Percentiles rank a stretch among this genome's conserved stretches.
These are phyloP conservation scores for Fistulinella prunicolor DNA, from an alignment of 768 basidiomycete genomes.

Conservation along the genomic window DNA sequence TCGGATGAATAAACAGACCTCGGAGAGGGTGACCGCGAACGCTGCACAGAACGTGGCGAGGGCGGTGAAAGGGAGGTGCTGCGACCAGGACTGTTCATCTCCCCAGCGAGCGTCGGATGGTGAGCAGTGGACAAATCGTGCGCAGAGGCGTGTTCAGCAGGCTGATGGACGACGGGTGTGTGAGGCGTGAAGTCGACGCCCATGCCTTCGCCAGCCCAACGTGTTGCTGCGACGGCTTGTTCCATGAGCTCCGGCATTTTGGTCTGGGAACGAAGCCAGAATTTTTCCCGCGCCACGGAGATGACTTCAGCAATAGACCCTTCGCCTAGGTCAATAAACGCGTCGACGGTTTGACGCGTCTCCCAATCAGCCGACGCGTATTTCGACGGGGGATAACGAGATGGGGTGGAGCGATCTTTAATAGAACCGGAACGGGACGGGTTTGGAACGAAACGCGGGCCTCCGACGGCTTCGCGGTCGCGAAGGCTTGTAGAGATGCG, in stretches of 20 bases:
- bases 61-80: constrained; percentile 28
- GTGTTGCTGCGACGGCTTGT: constrained; percentile 62
- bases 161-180: constrained; percentile 11
- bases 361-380: constrained; percentile 55
- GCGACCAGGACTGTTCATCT: constrained; percentile 17
- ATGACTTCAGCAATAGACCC: constrained; percentile 64
- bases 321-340: constrained; percentile 73
- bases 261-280: constrained; percentile 65
- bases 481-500: constrained; percentile 45
- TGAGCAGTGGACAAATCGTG: constrained; percentile 9
- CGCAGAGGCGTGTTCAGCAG: constrained; percentile 7
- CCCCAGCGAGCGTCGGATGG: constrained; percentile 4
- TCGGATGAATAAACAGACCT: constrained; percentile 30
- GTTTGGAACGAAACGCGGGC: constrained; percentile 31
- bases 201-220: constrained; percentile 40
- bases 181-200: constrained; percentile 28
- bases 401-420: constrained; percentile 14
- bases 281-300: constrained; percentile 60
- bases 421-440: constrained; percentile 12
- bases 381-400: constrained; percentile 27
- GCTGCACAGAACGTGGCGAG: constrained; percentile 24
- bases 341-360: constrained; percentile 61
- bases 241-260: constrained; percentile 63
- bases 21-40: constrained; percentile 32
- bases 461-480: constrained; percentile 60